These are phyloP conservation scores for Suhomyces wounanorum DNA, from an alignment of 1,139 yeast species.

Conservation along the genomic window DNA sequence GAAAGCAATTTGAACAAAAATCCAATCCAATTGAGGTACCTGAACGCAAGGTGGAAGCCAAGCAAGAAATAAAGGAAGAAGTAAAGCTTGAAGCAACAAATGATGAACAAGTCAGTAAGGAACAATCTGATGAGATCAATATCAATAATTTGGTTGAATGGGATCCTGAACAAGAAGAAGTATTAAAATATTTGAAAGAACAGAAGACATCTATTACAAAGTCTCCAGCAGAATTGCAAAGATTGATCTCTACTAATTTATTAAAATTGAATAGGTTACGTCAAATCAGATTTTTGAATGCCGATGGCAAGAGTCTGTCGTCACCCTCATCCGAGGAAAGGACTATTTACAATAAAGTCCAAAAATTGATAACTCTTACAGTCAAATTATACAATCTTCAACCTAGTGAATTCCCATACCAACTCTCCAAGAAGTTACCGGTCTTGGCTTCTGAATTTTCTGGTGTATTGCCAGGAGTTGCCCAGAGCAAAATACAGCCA, in stretches of 20 bases:
- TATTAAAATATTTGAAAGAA: conserved; percentile 29
- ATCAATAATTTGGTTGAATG: conserved; percentile 38
- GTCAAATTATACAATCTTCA: conserved; percentile 30
- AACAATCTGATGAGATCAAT: conserved; percentile 23
- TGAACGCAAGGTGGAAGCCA: background rate
- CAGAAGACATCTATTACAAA: conserved; percentile 27
- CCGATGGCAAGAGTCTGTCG: conserved; percentile 31
- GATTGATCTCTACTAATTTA: conserved; percentile 57
- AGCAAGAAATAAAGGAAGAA: conserved; percentile 10
- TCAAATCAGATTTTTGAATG: conserved; percentile 50
- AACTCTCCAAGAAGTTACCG: conserved; percentile 55
- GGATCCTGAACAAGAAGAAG: conserved; percentile 37
- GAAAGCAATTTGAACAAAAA: conserved; percentile 21
- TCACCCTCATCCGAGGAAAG: conserved; percentile 34
- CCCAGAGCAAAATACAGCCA: conserved; percentile 25
- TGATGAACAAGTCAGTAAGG: conserved; percentile 8
- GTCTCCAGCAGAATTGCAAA: conserved; percentile 41
- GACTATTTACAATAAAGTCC: conserved; percentile 45
- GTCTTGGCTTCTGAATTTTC: conserved; percentile 71
- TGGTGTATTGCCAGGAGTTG: conserved; percentile 77
- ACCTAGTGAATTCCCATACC: conserved; percentile 34
- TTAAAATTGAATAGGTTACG: conserved; percentile 65
- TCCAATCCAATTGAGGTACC: background rate
- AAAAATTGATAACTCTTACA: conserved; percentile 33
- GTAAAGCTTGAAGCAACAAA: conserved; percentile 4